Conservation (phyloP, 257 asterid genomes). For the Henckelia pumila region DNA sequence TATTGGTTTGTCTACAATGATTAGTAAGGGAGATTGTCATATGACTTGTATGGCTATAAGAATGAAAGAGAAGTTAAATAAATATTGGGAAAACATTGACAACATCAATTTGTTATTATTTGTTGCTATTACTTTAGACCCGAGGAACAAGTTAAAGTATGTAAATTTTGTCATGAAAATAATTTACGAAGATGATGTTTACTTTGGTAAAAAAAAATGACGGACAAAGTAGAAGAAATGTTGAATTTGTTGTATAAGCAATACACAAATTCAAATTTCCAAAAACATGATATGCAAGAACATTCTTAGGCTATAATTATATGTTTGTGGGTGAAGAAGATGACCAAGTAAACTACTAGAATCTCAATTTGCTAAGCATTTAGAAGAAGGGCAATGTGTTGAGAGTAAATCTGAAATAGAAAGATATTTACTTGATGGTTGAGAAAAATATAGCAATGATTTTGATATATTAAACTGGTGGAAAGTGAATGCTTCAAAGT, state of each 20-base stretch:
- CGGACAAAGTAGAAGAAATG: too few species aligned
- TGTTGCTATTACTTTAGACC: background rate
- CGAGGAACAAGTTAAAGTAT: background rate
- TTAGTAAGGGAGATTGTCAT: background rate
- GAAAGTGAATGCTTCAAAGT: background rate
- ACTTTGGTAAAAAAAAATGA: too few species aligned
- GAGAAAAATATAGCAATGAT: background rate
- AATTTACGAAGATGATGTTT: too few species aligned
- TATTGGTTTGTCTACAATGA: background rate
- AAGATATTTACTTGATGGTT: background rate
- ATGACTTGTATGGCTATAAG: background rate
- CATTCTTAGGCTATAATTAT: background rate
- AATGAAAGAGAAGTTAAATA: background rate
- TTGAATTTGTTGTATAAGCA: too few species aligned
- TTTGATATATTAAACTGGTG: background rate
- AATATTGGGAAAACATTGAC: background rate
- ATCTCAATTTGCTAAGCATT: background rate
- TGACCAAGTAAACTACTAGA: background rate
- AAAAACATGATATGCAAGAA: too few species aligned
- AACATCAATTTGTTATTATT: background rate
- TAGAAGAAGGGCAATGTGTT: background rate
- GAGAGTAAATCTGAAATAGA: background rate
- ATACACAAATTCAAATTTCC: too few species aligned
- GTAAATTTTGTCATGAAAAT: background rate
- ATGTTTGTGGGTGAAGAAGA: background rate